Evolutionary conservation across 2,329 filamentous ascomycete species (phyloP).

Genomic region (Colletotrichum tropicicola): DNA sequence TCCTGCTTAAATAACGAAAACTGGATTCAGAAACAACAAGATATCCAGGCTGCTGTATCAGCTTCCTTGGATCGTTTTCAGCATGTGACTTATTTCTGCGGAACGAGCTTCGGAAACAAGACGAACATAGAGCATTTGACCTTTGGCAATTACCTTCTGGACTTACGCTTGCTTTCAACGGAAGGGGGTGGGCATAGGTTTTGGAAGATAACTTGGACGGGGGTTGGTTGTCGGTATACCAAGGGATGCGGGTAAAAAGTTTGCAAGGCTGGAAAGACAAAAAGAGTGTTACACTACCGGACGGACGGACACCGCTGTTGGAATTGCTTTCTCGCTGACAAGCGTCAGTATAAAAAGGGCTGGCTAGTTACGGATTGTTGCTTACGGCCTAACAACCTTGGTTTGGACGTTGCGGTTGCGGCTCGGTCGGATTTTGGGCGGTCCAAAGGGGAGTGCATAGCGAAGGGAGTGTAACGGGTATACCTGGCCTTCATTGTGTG

Average conservation of each 20-base stretch:
- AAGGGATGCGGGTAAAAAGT: slow-evolving; percentile 44
- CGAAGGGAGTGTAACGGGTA: slow-evolving; percentile 52
- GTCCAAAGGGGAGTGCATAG: slow-evolving; percentile 45
- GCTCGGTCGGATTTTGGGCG: slow-evolving; percentile 28
- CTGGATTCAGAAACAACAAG: slow-evolving; percentile 17
- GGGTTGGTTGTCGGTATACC: slow-evolving; percentile 37
- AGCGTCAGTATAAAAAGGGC: slow-evolving; percentile 32
- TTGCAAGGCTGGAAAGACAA: slow-evolving; percentile 53
- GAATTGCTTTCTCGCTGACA: slow-evolving; percentile 38
- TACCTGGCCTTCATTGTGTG: slow-evolving; percentile 48
- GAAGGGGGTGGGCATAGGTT: slow-evolving; percentile 46
- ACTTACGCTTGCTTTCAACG: slow-evolving; percentile 50
- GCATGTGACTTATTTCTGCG: slow-evolving; percentile 35
- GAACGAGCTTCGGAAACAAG: slow-evolving; percentile 49
- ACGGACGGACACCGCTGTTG: slow-evolving; percentile 36
- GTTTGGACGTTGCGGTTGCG: slow-evolving; percentile 42
- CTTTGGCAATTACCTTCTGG: slow-evolving; percentile 54
- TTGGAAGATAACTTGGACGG: slow-evolving; percentile 53
- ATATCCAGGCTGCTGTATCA: slow-evolving; percentile 36
- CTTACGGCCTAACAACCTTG: slow-evolving; percentile 26
- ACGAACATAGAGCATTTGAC: slow-evolving; percentile 55
- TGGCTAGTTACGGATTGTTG: slow-evolving; percentile 31
- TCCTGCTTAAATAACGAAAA: slow-evolving; percentile 55
- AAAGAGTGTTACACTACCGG: slow-evolving; percentile 42
- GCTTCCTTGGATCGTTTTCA: slow-evolving; percentile 37